Evolutionary conservation across 176 grass and related monocot species (phyloP).

Genomic region (Oryza punctata): DNA sequence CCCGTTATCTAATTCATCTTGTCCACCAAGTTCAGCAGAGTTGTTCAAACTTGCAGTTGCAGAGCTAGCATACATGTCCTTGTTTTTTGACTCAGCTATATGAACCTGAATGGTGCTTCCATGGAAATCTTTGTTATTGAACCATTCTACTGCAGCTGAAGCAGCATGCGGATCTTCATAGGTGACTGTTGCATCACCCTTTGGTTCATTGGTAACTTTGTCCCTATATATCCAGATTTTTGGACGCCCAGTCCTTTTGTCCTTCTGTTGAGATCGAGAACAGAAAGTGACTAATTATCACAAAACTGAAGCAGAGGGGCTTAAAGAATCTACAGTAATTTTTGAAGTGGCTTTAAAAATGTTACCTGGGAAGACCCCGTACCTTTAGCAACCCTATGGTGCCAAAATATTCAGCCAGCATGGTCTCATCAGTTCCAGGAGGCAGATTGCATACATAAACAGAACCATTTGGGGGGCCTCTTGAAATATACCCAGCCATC

Average conservation of each 20-base stretch:
- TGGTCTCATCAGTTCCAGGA: slow-evolving; percentile 87
- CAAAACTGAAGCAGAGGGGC: background rate
- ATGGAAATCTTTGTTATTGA: slow-evolving; percentile 96
- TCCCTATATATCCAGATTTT: slow-evolving; percentile 98
- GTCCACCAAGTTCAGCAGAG: slow-evolving; percentile 25
- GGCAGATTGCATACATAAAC: slow-evolving; percentile 96
- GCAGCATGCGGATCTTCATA: slow-evolving; percentile 98
- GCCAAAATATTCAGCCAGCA: slow-evolving; percentile 96
- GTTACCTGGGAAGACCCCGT: slow-evolving; percentile 77
- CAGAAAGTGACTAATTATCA: too few relatives aligned
- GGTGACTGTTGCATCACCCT: slow-evolving; percentile 91
- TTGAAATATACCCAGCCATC: slow-evolving; percentile 61
- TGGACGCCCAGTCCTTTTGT: slow-evolving; percentile 27
- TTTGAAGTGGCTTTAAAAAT: slow-evolving; percentile 45
- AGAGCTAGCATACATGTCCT: slow-evolving; percentile 54
- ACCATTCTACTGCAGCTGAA: slow-evolving; percentile 92
- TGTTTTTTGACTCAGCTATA: slow-evolving; percentile 85
- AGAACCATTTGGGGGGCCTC: slow-evolving; percentile 61
- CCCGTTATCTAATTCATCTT: slow-evolving; percentile 52
- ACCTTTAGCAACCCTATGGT: slow-evolving; percentile 99
- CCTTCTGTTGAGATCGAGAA: too few relatives aligned
- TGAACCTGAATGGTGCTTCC: slow-evolving; percentile 78
- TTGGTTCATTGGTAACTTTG: slow-evolving; percentile 89
- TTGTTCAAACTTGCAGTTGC: slow-evolving; percentile 35
- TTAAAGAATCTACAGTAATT: background rate